Percentiles rank a stretch among this genome's conserved stretches.
These are phyloP conservation scores for Pseudonitzschia delicatissima DNA, from an alignment of 108 stramenopile genomes.

Conservation along the genomic window DNA sequence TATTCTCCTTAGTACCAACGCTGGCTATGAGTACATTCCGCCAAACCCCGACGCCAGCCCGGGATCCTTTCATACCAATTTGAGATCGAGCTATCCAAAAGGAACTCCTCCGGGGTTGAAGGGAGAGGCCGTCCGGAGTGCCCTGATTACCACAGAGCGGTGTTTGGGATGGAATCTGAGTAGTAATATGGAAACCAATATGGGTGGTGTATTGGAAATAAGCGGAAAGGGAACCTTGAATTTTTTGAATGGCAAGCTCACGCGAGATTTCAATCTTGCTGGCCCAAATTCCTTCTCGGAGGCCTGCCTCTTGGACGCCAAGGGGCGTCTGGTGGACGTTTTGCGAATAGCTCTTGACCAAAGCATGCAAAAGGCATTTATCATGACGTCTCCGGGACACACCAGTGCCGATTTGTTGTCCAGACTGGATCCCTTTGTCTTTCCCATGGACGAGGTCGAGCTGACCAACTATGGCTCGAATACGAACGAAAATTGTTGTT, in stretches of 20 bases:
- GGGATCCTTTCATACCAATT: background rate
- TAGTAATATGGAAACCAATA: conserved; percentile 19
- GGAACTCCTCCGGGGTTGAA: conserved; percentile 71
- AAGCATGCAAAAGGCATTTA: conserved; percentile 33
- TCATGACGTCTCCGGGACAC: conserved; percentile 81
- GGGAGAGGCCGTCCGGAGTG: conserved; percentile 82
- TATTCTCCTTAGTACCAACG: too few species aligned
- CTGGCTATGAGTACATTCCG: conserved; percentile 30
- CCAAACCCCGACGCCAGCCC: conserved; percentile 29
- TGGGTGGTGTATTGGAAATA: conserved; percentile 48
- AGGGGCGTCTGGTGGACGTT: conserved; percentile 71
- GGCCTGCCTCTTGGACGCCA: conserved; percentile 60
- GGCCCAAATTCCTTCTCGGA: conserved; percentile 20
- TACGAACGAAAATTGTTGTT: conserved; percentile 11
- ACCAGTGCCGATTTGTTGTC: conserved; percentile 45
- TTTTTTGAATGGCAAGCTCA: conserved; percentile 75
- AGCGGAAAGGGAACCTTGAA: conserved; percentile 50
- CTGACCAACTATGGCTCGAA: conserved; percentile 29
- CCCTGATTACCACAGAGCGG: conserved; percentile 52
- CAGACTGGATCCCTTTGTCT: conserved; percentile 67
- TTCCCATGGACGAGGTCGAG: conserved; percentile 74
- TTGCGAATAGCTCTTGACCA: conserved; percentile 39
- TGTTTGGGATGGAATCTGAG: conserved; percentile 44
- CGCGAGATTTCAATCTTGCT: conserved; percentile 34
- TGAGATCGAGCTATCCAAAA: conserved; percentile 56